Base-by-base conservation (phyloP, 176 grass and related monocot species). In the Zoysia pacifica region DNA sequence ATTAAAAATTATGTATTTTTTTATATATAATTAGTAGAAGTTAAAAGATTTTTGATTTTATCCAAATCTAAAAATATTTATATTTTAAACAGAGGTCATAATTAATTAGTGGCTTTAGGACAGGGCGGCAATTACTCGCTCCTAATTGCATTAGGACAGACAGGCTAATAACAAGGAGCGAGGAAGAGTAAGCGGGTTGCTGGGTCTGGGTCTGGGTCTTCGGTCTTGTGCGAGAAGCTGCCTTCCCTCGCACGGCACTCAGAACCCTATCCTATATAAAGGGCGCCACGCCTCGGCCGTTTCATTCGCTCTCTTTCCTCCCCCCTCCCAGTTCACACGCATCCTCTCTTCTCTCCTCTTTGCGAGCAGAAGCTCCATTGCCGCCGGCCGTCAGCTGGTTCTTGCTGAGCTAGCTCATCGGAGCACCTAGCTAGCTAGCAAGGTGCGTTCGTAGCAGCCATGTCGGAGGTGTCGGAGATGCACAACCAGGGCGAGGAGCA, bases 391-490 rank as follows among this genome's bases (percentile, higher is more conserved):
- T 28, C 28, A 28, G 28, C 28, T 28, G 28, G 28, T 0, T 28
- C 28, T 28, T 28, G 28, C 28, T 28, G 28, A 28, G 28, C 28
- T 28, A 28, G 28, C 28, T 28, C 28, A n/a, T n/a, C n/a, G n/a
- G n/a, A n/a, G n/a, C n/a, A n/a, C n/a, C n/a, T n/a, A n/a, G n/a
- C n/a, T n/a, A n/a, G n/a, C n/a, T n/a, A n/a, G n/a, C n/a, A n/a
- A n/a, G n/a, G n/a, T n/a, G 18, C n/a, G 56, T 7, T 60, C 56
- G 18, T 19, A 28, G 28, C 56, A 55, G 47, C 15, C 38, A 88
- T 87, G 83, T 83, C 79, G 53, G 82, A 67, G 62, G 74, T 80
- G 79, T 66, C 68, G 52, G 58, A n/a, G 88, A 56, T 75, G n/a
- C 60, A 78, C 45, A 76, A 74, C 36, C 48, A 9, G 5, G 28